These are phyloP conservation scores for Coemansia sp. DNA, from an alignment of 192 early-diverging fungal species.

Conservation along the genomic window DNA sequence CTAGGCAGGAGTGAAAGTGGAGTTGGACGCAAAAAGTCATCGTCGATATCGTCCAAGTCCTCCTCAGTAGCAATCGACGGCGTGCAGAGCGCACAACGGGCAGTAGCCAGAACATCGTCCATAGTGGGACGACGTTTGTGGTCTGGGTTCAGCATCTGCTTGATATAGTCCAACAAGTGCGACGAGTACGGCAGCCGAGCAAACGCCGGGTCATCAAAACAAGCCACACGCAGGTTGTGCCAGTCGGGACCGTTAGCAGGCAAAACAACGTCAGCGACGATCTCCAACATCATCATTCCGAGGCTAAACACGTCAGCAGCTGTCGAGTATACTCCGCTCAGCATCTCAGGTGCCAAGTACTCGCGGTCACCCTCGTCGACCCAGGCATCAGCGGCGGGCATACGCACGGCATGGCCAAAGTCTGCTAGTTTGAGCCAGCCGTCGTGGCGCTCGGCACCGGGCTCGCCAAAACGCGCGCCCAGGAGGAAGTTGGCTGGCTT, in stretches of 20 bases:
- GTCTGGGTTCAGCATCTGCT: slow-evolving; percentile 67
- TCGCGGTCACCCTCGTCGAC: slow-evolving; percentile 86
- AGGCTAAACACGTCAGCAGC: slow-evolving; percentile 93
- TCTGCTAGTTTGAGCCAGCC: slow-evolving; percentile 85
- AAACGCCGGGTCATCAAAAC: slow-evolving; percentile 65
- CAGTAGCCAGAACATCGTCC: slow-evolving; percentile 51
- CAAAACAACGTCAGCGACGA: slow-evolving; percentile 80
- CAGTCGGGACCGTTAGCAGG: slow-evolving; percentile 89
- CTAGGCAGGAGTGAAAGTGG: slow-evolving; percentile 5
- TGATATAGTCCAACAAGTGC: slow-evolving; percentile 65
- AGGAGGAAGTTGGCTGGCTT: slow-evolving; percentile 91
- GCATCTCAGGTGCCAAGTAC: slow-evolving; percentile 90
- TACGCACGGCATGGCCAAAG: slow-evolving; percentile 78
- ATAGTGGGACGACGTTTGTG: slow-evolving; percentile 60
- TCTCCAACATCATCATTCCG: slow-evolving; percentile 88
- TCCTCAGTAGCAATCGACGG: slow-evolving; percentile 21
- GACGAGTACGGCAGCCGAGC: slow-evolving; percentile 53
- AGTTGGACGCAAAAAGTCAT: background rate
- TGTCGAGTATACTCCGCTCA: slow-evolving; percentile 69
- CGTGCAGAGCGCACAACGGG: slow-evolving; percentile 34
- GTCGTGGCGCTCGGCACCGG: slow-evolving; percentile 41
- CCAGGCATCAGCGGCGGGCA: slow-evolving; percentile 29
- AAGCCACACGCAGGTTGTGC: slow-evolving; percentile 80
- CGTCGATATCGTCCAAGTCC: slow-evolving; percentile 12
- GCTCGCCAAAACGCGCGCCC: slow-evolving; percentile 26